Evolutionary conservation across 1,284 basidiomycete species (phyloP).

Genomic region (Cutaneotrichosporon cutaneum): DNA sequence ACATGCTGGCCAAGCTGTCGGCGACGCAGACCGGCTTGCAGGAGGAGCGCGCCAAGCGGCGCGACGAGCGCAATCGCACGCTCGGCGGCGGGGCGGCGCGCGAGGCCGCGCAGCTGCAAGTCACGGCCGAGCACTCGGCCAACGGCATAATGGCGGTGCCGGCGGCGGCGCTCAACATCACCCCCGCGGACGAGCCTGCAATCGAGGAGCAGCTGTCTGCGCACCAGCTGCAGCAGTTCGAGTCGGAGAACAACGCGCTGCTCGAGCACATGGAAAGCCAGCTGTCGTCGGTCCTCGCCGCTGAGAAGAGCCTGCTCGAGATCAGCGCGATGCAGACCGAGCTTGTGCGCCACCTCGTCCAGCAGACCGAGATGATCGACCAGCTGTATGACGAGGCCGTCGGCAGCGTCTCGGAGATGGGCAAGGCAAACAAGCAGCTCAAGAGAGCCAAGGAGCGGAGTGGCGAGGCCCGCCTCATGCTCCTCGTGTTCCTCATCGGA

Average conservation of each 20-base stretch:
- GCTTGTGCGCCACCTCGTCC: conserved; percentile 57
- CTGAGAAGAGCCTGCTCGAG: conserved; percentile 58
- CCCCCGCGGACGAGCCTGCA: conserved; percentile 34
- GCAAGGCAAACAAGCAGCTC: conserved; percentile 58
- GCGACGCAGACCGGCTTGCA: conserved; percentile 56
- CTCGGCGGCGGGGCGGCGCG: conserved; percentile 42
- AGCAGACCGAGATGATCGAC: conserved; percentile 59
- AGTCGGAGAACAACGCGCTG: conserved; percentile 57
- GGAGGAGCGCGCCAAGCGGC: conserved; percentile 54
- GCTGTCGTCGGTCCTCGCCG: conserved; percentile 55
- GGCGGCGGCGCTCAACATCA: conserved; percentile 18
- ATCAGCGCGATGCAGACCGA: conserved; percentile 60
- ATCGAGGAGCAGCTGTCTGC: conserved; percentile 47
- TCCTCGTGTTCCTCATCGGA: conserved; percentile 58
- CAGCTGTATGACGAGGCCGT: conserved; percentile 58
- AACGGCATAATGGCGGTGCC: conserved; percentile 2
- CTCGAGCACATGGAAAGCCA: conserved; percentile 57
- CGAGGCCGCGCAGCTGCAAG: conserved; percentile 31
- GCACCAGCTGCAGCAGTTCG: conserved; percentile 58
- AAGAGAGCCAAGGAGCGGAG: conserved; percentile 57
- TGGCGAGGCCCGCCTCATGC: conserved; percentile 56
- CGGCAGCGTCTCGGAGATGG: conserved; percentile 56
- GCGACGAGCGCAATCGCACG: conserved; percentile 44
- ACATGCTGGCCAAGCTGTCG: conserved; percentile 53
- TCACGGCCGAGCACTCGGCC: conserved; percentile 5